phyloP scores from a whole-genome alignment of 2,329 filamentous ascomycete genomes.

The Penicillium palitans region DNA sequence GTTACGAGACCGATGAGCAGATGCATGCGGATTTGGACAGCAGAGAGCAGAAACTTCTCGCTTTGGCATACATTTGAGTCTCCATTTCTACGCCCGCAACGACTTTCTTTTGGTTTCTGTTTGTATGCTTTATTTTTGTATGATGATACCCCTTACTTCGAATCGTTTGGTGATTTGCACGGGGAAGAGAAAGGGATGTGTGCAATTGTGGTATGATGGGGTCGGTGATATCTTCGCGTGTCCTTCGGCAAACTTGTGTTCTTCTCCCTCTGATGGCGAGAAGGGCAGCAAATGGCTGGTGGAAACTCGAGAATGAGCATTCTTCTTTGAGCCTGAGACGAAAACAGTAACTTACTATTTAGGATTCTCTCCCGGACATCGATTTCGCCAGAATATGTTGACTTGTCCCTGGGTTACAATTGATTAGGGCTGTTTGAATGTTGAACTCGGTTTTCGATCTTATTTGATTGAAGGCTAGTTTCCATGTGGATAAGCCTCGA shows the following conservation, averaged over 20 bases:
- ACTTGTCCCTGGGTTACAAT: neutral
- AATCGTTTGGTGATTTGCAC: slow-evolving; percentile 10
- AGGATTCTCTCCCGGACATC: slow-evolving; percentile 1
- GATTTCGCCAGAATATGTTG: neutral
- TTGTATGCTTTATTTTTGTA: slow-evolving; percentile 14
- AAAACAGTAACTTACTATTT: slow-evolving; percentile 5
- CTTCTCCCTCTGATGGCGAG: neutral
- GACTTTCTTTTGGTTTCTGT: slow-evolving; percentile 10
- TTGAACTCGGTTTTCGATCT: neutral
- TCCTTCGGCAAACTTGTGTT: neutral
- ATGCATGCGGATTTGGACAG: slow-evolving; percentile 35
- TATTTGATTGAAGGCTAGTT: neutral
- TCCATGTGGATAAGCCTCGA: neutral
- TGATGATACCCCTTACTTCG: slow-evolving; percentile 14
- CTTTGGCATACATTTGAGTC: neutral
- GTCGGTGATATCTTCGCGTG: neutral
- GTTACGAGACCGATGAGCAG: slow-evolving; percentile 33
- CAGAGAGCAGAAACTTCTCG: slow-evolving; percentile 24
- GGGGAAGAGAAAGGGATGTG: neutral
- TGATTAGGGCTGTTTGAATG: neutral
- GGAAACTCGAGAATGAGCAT: neutral
- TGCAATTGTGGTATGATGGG: neutral
- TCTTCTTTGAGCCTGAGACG: neutral
- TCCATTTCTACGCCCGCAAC: neutral
- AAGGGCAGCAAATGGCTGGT: neutral